phyloP scores from a whole-genome alignment of 352 stramenopile species.

The Globisporangium nodosum region DNA sequence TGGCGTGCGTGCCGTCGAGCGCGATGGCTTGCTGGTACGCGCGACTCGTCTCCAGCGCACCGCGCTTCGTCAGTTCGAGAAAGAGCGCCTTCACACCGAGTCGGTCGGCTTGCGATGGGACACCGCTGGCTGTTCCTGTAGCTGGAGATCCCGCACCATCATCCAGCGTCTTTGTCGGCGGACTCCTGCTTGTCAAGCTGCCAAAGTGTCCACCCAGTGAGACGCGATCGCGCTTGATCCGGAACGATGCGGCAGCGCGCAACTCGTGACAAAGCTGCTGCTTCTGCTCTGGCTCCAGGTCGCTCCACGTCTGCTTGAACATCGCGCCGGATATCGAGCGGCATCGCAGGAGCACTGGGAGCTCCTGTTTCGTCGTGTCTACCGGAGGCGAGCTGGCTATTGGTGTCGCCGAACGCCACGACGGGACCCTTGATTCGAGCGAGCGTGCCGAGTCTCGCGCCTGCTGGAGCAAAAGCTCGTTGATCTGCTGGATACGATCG shows the following conservation, averaged over 20 bases:
- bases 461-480: conserved; percentile 6
- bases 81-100: conserved; percentile 42
- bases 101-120: conserved; percentile 25
- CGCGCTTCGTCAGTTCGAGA: conserved; percentile 24
- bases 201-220: conserved; percentile 1
- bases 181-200: background rate
- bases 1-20: conserved; percentile 20
- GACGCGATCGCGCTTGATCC: conserved; percentile 29
- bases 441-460: background rate
- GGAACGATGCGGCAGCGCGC: conserved; percentile 20
- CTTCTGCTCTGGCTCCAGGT: conserved; percentile 17
- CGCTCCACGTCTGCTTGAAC: conserved; percentile 26
- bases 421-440: background rate
- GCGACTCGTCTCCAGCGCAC: conserved; percentile 19
- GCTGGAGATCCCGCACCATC: background rate
- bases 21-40: conserved; percentile 28
- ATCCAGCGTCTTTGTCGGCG: background rate
- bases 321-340: conserved; percentile 22
- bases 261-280: conserved; percentile 26
- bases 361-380: background rate
- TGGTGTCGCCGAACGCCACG: conserved; percentile 3
- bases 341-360: conserved; percentile 24
- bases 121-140: background rate
- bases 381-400: background rate
- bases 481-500: conserved; percentile 17